These are phyloP conservation scores for Blastosporella zonata DNA, from an alignment of 1,284 basidiomycete genomes.

Conservation along the genomic window DNA sequence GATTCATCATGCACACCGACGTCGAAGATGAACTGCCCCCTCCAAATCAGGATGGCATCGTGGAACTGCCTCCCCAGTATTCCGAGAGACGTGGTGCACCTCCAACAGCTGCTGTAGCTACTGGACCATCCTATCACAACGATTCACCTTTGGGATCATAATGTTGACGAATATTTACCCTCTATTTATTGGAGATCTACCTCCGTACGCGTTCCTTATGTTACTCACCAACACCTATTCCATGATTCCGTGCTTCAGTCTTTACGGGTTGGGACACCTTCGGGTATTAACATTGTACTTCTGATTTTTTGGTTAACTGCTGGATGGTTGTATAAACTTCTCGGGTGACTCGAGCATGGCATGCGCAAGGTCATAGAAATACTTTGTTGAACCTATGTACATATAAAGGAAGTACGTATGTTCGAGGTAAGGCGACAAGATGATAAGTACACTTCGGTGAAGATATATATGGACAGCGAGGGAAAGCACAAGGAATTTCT, in stretches of 20 bases:
- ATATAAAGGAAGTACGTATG: background rate
- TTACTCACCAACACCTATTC: constrained; percentile 7
- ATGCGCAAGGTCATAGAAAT: background rate
- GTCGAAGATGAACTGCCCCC: constrained; percentile 49
- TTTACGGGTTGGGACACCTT: constrained; percentile 4
- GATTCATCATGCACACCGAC: constrained; percentile 72
- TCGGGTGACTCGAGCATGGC: background rate
- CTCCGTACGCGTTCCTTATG: constrained; percentile 10
- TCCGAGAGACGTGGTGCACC: constrained; percentile 43
- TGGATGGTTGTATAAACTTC: constrained; percentile 13
- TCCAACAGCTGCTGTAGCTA: constrained; percentile 4
- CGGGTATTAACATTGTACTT: constrained; percentile 12
- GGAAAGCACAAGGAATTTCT: constrained; percentile 11
- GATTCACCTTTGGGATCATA: constrained; percentile 7
- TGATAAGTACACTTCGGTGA: constrained; percentile 4
- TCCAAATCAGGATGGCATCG: constrained; percentile 50
- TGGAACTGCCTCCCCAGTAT: constrained; percentile 78
- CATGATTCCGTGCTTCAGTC: constrained; percentile 4
- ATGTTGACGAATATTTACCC: background rate
- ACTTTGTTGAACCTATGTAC: background rate
- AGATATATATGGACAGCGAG: constrained; percentile 1
- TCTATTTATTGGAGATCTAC: constrained; percentile 8
- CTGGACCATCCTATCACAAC: constrained; percentile 7
- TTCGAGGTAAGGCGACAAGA: background rate
- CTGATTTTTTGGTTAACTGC: constrained; percentile 7